Base-by-base conservation (phyloP, 768 basidiomycete species). In the Rhizopogon vesiculosus region DNA sequence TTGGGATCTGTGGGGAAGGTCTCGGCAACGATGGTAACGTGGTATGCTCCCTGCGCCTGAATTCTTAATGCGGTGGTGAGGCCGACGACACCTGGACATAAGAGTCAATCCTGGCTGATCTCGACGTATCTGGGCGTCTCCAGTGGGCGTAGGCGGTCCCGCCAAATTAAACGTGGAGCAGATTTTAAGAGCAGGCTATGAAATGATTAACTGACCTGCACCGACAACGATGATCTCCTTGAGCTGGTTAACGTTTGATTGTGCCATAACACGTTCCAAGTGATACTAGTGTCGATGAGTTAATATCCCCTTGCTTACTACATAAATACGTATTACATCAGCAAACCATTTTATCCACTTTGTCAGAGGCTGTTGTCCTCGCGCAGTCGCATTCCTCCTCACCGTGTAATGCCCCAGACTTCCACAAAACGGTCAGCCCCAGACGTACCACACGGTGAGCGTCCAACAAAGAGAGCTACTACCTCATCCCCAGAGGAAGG, bases 401-500 rank as follows among this genome's bases (percentile, higher is more conserved):
- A 38, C 33, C 15, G 54, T 38, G 42, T 38, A 44, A 63, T 57
- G 56, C 33, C 51, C 39, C 54, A 59, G 46, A 61, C 56, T 35
- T 59, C 74, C 25, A 61, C 69, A 49, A 91, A 91, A 72, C 79
- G 89, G 56, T 73, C 72, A 52, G 83, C 84, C 29, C 83, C 84
- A 39, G 67, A 70, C 46, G 82, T 84, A 13, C 77, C 82, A 45
- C 71, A 73, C 2, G 71, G 75, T 56, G 69, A 71, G 40, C 76
- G 86, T 50, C 76, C 80, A 9, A 39, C 68, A 5, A 90, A 91
- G 64, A 77, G 86, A 43, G 73, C 66, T 18, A 74, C 76, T 8
- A 78, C 85, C 2, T 86, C 71, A 1, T 78, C 88, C 1, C 89
- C 89, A 49, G 90, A 92, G 69, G 90, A 92, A 66, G 90, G 90